These are phyloP conservation scores for Lasiodiplodia gonubiensis DNA, from an alignment of 2,329 filamentous ascomycete species.

Conservation along the genomic window DNA sequence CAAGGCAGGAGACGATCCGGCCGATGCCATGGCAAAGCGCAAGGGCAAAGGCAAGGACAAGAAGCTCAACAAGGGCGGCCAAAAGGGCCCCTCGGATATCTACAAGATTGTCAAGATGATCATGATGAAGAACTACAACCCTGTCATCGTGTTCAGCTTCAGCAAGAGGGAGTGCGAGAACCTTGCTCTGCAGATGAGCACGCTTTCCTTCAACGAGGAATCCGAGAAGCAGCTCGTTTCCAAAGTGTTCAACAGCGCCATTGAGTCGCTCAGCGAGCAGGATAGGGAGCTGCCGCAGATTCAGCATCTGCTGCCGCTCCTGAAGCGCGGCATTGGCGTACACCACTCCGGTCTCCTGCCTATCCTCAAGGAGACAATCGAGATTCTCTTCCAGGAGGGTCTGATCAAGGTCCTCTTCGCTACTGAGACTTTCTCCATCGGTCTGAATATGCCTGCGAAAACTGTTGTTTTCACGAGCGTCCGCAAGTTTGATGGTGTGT, in stretches of 20 bases:
- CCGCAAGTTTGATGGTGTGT: slow-evolving; percentile 88
- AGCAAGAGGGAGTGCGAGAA: slow-evolving; percentile 97
- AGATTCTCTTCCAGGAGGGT: slow-evolving; percentile 98
- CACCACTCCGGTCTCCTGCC: slow-evolving; percentile 95
- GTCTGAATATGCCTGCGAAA: slow-evolving; percentile 98
- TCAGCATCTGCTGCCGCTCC: slow-evolving; percentile 81
- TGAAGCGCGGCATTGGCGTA: slow-evolving; percentile 92
- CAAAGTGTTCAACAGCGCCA: slow-evolving; percentile 92
- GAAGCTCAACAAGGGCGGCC: slow-evolving; percentile 87
- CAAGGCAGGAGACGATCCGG: slow-evolving; percentile 82
- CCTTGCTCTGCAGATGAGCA: slow-evolving; percentile 84
- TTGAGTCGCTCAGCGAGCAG: slow-evolving; percentile 89
- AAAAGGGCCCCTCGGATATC: slow-evolving; percentile 74
- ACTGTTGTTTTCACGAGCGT: slow-evolving; percentile 99
- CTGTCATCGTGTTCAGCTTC: slow-evolving; percentile 99
- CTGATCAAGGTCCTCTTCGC: slow-evolving; percentile 98
- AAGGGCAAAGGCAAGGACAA: slow-evolving; percentile 93
- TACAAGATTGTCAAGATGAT: slow-evolving; percentile 99
- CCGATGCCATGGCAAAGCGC: slow-evolving; percentile 76
- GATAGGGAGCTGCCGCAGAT: slow-evolving; percentile 91
- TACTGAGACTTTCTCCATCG: slow-evolving; percentile 98
- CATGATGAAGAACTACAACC: slow-evolving; percentile 95
- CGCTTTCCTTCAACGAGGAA: slow-evolving; percentile 92
- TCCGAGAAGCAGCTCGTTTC: slow-evolving; percentile 93
- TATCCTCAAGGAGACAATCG: slow-evolving; percentile 97